A percentile compares a stretch with the other conserved stretches of the same genome.
These are phyloP conservation scores for Mortierella sp. DNA, from an alignment of 371 early-diverging fungal genomes.

Conservation along the genomic window DNA sequence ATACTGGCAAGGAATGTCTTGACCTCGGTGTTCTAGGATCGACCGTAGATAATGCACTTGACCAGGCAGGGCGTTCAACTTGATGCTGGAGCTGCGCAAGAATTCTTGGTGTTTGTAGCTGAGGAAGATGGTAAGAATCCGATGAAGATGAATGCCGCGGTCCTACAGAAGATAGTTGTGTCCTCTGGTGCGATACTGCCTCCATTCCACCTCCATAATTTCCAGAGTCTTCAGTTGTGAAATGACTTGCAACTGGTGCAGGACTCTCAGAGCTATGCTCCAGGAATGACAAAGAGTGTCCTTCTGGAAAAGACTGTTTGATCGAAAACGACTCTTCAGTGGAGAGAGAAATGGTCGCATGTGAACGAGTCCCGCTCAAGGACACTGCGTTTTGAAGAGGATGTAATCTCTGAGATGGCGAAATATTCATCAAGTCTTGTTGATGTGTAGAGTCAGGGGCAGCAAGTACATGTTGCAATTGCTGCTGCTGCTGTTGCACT, in stretches of 20 bases:
- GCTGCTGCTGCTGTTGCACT: conserved; percentile 1
- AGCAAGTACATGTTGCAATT: background rate
- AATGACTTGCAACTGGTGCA: background rate
- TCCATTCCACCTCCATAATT: conserved; percentile 2
- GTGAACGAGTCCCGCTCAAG: background rate
- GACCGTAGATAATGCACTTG: background rate
- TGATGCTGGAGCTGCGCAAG: conserved; percentile 48
- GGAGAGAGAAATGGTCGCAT: background rate
- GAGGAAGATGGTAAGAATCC: conserved; percentile 20
- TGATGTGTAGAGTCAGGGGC: background rate
- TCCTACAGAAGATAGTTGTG: conserved; percentile 5
- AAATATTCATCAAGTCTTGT: background rate
- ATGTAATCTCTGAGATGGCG: background rate
- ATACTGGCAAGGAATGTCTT: background rate
- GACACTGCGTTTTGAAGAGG: background rate
- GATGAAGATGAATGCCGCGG: conserved; percentile 2
- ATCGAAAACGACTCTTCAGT: background rate
- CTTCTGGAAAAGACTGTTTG: conserved; percentile 4
- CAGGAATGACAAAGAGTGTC: background rate
- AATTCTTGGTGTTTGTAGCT: conserved; percentile 42
- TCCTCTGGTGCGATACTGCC: background rate
- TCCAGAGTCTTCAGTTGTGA: background rate
- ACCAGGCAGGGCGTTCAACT: conserved; percentile 29
- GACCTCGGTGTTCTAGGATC: background rate
- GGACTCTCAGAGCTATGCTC: conserved; percentile 1